Conservation (phyloP, 1,284 basidiomycete genomes). For the Cutaneotrichosporon cyanovorans region DNA sequence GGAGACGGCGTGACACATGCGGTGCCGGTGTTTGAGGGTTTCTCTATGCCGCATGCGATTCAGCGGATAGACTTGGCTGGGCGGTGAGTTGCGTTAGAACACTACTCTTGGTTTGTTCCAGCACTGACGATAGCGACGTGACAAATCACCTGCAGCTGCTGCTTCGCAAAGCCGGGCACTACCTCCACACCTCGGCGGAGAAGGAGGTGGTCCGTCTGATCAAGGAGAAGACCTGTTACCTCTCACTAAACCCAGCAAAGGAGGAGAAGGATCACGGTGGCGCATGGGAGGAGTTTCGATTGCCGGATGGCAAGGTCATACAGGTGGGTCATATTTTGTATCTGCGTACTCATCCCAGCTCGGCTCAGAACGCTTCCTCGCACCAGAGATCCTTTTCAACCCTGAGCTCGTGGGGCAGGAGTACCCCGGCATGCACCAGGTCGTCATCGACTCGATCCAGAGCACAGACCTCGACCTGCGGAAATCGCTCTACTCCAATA, state of each 20-base stretch:
- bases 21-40: constrained; percentile 98
- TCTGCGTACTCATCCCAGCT: constrained; percentile 53
- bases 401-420: constrained; percentile 95
- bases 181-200: constrained; percentile 94
- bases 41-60: constrained; percentile 98
- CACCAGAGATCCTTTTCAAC: constrained; percentile 96
- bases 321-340: constrained; percentile 53
- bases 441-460: constrained; percentile 52
- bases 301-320: constrained; percentile 92
- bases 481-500: constrained; percentile 91
- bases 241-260: constrained; percentile 81
- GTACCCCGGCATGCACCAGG: constrained; percentile 91
- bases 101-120: too few relatives aligned
- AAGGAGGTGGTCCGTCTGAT: constrained; percentile 94
- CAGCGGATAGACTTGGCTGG: constrained; percentile 93
- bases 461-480: constrained; percentile 66
- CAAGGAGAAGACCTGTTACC: constrained; percentile 97
- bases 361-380: constrained; percentile 89
- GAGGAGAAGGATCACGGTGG: constrained; percentile 83
- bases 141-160: constrained; percentile 93
- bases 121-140: constrained; percentile 61
- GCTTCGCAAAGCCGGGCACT: constrained; percentile 87
- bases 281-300: constrained; percentile 76
- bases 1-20: constrained; percentile 99
- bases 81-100: constrained; percentile 55